A percentile compares a stretch with the other conserved stretches of the same genome.
Conservation (phyloP, 106 monocot species). For the Dendrobium officinale region DNA sequence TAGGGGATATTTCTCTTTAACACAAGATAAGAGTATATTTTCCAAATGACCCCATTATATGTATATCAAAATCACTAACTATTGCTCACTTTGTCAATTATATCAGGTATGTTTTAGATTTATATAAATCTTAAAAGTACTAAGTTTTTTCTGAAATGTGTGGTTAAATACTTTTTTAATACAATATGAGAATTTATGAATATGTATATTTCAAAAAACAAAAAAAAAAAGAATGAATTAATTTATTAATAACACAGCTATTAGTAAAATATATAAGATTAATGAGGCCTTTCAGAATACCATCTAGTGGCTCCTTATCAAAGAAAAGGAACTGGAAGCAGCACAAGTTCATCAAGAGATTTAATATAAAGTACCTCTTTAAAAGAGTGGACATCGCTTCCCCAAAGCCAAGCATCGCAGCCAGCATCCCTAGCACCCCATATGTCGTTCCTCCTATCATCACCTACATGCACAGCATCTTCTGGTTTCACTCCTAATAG, state of each 20-base stretch:
- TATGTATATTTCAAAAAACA: no score
- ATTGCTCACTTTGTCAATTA: no score
- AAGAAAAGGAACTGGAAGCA: background rate
- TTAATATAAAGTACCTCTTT: slow-evolving; percentile 55
- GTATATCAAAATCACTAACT: no score
- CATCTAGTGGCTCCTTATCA: background rate
- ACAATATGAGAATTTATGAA: no score
- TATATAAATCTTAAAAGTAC: no score
- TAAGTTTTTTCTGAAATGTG: no score
- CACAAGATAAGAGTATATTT: no score
- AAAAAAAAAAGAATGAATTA: no score
- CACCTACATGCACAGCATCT: slow-evolving; percentile 92
- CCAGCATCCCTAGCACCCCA: slow-evolving; percentile 99
- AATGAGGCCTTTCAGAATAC: background rate
- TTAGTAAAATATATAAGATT: background rate
- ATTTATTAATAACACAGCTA: background rate
- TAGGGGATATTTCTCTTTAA: no score
- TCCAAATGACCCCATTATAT: no score
- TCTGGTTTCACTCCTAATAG: slow-evolving; percentile 86
- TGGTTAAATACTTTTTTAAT: no score
- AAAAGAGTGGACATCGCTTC: slow-evolving; percentile 86
- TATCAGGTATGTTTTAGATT: no score
- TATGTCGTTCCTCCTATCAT: slow-evolving; percentile 91
- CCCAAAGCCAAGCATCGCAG: slow-evolving; percentile 99
- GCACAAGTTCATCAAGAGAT: background rate